Base-by-base conservation (phyloP, 2,329 filamentous ascomycete genomes). In the Herpotrichia juniperi region DNA sequence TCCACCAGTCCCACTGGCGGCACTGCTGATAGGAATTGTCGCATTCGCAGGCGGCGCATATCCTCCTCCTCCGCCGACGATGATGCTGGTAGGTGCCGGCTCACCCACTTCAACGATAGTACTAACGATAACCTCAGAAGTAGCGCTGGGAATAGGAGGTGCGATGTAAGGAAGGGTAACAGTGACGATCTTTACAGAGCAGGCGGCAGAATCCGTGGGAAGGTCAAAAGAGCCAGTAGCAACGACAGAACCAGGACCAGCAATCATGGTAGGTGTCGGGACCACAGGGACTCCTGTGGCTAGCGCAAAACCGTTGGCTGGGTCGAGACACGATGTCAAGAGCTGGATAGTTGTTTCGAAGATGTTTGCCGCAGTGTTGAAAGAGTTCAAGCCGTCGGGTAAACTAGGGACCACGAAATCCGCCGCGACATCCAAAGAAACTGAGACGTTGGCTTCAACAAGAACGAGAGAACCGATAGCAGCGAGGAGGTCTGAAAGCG, bases 401-500 rank as follows among this genome's bases (percentile, higher is more conserved):
- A 69, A 54, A 4, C 58, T 9, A 2, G 64, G 66, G 21, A 69
- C 43, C 0, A 48, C 48, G 42, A 70, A 53, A 12, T 59, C 50
- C 10, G 66, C 53, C 14, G 46, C 55, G 1, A 66, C 58, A 21
- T 63, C 62, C 7, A 64, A 47, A 5, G 56, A 42, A 32, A 69
- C 44, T 14, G 61, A 62, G 8, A 69, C 50, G 25, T 66, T 66
- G 8, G 66, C 58, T 54, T 66, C 59, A 19, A 67, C 57, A 8
- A 68, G 55, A 8, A 66, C 62, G 34, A 57, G 54, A 16, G 46
- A 42, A 14, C 46, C 50, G 21, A 57, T 25, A 12, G 54, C 37
- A 22, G 30, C 14, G 9, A 57, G n/a, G 4, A 54, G 12, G 17
- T 12, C 16, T 10, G 26, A 34, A 8, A 50, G 25, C 17, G 19